Evolutionary conservation across 2,329 filamentous ascomycete genomes (phyloP).

Genomic region (Trichothecium roseum): DNA sequence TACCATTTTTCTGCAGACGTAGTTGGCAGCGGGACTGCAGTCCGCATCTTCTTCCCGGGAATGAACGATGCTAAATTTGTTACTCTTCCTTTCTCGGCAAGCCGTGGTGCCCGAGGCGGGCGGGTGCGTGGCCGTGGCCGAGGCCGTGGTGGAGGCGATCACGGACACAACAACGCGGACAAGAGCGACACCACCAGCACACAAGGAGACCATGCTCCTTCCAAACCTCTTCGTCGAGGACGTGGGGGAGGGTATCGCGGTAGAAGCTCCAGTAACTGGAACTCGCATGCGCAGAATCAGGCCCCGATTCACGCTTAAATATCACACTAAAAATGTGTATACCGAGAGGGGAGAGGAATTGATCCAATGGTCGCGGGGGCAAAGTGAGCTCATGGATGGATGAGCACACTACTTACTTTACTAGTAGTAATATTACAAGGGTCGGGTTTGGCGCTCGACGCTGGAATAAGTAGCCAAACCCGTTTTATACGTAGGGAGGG

Average conservation of each 20-base stretch:
- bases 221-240: constrained; percentile 15
- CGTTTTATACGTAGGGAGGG: no score
- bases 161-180: constrained; percentile 13
- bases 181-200: constrained; percentile 22
- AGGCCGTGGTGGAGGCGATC: constrained; percentile 17
- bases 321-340: constrained; percentile 20
- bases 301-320: constrained; percentile 2
- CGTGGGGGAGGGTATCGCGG: constrained; percentile 26
- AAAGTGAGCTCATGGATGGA: no score
- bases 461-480: no score
- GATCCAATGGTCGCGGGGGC: no score
- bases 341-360: constrained; percentile 8
- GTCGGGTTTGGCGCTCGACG: no score
- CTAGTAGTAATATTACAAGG: no score
- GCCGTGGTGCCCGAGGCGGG: constrained; percentile 19
- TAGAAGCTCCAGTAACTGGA: constrained; percentile 30
- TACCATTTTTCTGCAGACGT: constrained; percentile 21
- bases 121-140: constrained; percentile 7
- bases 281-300: constrained; percentile 8
- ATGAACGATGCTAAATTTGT: constrained; percentile 28
- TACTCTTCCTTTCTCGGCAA: constrained; percentile 22
- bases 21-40: constrained; percentile 21
- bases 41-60: constrained; percentile 31
- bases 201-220: constrained; percentile 11
- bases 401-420: no score